Percentiles rank a stretch among this genome's conserved stretches.
phyloP scores from a whole-genome alignment of 1,284 basidiomycete genomes.

The Trichosporon ovoides region DNA sequence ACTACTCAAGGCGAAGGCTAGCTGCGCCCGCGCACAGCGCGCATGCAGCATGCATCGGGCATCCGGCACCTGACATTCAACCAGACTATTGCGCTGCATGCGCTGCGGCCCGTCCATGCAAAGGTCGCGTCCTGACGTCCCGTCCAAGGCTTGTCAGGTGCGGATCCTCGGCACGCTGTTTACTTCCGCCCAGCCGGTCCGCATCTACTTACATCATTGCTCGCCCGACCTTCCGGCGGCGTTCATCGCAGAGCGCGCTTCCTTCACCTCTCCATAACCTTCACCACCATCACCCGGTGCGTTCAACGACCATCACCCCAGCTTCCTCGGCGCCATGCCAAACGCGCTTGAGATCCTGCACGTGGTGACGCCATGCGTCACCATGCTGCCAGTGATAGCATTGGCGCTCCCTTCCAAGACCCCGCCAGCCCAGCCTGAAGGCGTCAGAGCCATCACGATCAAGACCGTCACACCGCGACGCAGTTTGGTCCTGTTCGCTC shows the following conservation, averaged over 20 bases:
- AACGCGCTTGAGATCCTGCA: constrained; percentile 18
- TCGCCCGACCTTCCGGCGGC: background rate
- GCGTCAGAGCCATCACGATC: constrained; percentile 39
- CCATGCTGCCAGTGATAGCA: constrained; percentile 31
- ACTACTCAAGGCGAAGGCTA: too few species aligned
- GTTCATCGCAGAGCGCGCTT: background rate
- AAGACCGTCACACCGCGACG: constrained; percentile 39
- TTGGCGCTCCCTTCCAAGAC: constrained; percentile 12
- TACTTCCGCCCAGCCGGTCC: background rate
- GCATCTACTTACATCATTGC: constrained; percentile 1
- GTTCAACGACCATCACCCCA: background rate
- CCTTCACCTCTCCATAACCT: background rate
- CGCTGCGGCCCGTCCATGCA: too few species aligned
- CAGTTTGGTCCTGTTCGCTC: constrained; percentile 29
- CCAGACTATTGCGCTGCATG: too few species aligned
- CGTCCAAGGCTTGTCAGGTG: background rate
- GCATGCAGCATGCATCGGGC: too few species aligned
- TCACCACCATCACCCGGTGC: background rate
- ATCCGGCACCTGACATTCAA: too few species aligned
- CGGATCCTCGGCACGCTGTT: background rate
- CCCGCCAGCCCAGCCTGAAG: constrained; percentile 19
- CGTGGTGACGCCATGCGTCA: constrained; percentile 27
- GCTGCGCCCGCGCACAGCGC: too few species aligned
- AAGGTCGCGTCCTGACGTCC: too few species aligned
- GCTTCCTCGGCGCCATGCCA: constrained; percentile 10